Evolutionary conservation across 352 stramenopile species (phyloP).

Genomic region (Globisporangium yorkense): DNA sequence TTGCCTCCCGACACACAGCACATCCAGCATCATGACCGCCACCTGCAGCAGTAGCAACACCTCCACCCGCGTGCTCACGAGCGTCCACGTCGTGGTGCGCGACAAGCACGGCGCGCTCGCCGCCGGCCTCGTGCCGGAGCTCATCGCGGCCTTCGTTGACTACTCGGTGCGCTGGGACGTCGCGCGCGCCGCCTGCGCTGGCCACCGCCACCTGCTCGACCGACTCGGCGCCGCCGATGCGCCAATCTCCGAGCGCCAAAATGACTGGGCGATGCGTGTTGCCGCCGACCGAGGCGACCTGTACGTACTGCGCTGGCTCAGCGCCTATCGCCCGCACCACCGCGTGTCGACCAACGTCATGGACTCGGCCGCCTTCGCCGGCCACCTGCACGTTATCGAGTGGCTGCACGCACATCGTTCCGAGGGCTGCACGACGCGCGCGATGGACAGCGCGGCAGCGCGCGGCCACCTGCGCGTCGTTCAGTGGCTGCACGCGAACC

Average conservation of each 20-base stretch:
- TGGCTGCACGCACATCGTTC: constrained; percentile 65
- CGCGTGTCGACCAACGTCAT: constrained; percentile 59
- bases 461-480: constrained; percentile 62
- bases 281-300: constrained; percentile 65
- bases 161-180: constrained; percentile 53
- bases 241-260: constrained; percentile 36
- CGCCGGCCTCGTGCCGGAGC: constrained; percentile 31
- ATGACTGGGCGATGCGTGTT: constrained; percentile 62
- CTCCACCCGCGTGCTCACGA: constrained; percentile 13
- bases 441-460: constrained; percentile 72
- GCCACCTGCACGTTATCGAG: constrained; percentile 64
- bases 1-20: neutral
- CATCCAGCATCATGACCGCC: neutral
- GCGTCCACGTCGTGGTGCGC: constrained; percentile 35
- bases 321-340: constrained; percentile 42
- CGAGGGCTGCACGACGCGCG: constrained; percentile 62
- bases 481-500: constrained; percentile 63
- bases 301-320: constrained; percentile 56
- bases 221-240: constrained; percentile 29
- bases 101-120: constrained; percentile 37
- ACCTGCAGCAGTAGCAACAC: too few species aligned
- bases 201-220: constrained; percentile 45
- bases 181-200: constrained; percentile 41
- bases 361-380: constrained; percentile 68
- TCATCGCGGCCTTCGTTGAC: constrained; percentile 50